phyloP scores from a whole-genome alignment of 306 rosid species.

The Trifolium fragiferum region DNA sequence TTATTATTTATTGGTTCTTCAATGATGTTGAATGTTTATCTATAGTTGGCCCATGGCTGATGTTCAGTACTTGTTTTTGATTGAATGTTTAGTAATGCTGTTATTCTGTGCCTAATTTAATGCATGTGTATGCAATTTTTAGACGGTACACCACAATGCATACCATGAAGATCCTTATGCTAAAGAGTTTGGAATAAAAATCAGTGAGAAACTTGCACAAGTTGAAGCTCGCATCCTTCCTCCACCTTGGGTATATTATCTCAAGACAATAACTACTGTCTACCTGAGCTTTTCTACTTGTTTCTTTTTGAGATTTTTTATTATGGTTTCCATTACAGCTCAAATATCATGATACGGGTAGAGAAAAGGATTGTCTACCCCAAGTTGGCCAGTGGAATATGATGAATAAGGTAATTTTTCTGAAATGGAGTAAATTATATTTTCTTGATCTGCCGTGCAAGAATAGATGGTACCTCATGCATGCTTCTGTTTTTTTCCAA shows the following conservation, averaged over 20 bases:
- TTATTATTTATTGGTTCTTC: not conserved
- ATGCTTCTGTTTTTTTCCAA: not conserved
- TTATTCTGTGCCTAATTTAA: not conserved
- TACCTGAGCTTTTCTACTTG: not conserved
- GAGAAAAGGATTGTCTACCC: constrained; percentile 91
- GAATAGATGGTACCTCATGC: not conserved
- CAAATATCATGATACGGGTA: constrained; percentile 94
- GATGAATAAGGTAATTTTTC: constrained; percentile 83
- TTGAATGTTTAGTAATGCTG: not conserved
- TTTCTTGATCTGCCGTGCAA: not conserved
- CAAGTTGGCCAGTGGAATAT: constrained; percentile 99
- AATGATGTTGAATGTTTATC: not conserved
- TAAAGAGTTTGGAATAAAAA: constrained; percentile 85
- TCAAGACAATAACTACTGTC: not conserved
- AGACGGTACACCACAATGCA: constrained; percentile 92
- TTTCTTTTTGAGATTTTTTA: not conserved
- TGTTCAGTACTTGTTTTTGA: not conserved
- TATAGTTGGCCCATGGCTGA: not conserved
- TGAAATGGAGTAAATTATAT: not conserved
- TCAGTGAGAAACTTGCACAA: constrained; percentile 87
- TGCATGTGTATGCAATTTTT: constrained; percentile 6
- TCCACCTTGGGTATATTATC: constrained; percentile 76
- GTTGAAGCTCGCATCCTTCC: constrained; percentile 99
- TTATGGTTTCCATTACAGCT: constrained; percentile 55
- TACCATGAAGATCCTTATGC: constrained; percentile 88